Evolutionary conservation across 2,329 filamentous ascomycete species (phyloP).

Genomic region (Trichoderma atroviride): DNA sequence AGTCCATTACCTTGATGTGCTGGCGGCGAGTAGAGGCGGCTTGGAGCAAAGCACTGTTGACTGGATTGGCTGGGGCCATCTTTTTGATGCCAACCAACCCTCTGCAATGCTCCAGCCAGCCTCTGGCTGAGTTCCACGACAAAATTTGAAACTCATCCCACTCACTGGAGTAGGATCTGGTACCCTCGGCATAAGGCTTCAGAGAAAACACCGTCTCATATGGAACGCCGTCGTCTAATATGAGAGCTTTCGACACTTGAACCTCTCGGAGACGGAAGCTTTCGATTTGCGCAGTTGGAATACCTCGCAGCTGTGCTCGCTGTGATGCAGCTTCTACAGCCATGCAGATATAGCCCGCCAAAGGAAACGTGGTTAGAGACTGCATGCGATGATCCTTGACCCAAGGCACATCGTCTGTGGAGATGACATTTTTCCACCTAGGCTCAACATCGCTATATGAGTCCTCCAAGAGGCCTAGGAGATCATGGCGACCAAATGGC

Average conservation of each 20-base stretch:
- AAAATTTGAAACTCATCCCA: constrained; percentile 62
- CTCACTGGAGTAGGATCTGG: constrained; percentile 42
- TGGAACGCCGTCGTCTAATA: constrained; percentile 33
- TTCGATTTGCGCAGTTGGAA: constrained; percentile 31
- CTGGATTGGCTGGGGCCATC: constrained; percentile 30
- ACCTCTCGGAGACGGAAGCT: constrained; percentile 34
- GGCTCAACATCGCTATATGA: constrained; percentile 50
- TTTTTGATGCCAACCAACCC: constrained; percentile 51
- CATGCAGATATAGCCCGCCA: constrained; percentile 57
- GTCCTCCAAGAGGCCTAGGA: constrained; percentile 50
- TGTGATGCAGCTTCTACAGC: constrained; percentile 51
- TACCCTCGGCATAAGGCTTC: constrained; percentile 36
- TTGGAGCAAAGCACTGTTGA: constrained; percentile 28
- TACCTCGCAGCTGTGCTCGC: constrained; percentile 33
- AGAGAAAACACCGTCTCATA: constrained; percentile 36
- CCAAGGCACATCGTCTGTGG: constrained; percentile 57
- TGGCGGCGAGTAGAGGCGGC: constrained; percentile 27
- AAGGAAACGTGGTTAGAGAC: constrained; percentile 57
- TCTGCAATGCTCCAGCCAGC: constrained; percentile 62
- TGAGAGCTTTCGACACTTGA: constrained; percentile 34
- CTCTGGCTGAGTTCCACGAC: constrained; percentile 53
- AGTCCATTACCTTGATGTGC: constrained; percentile 3
- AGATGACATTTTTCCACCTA: constrained; percentile 53
- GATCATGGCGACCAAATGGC: constrained; percentile 46
- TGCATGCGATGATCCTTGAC: constrained; percentile 62